These are phyloP conservation scores for Fusarium chlamydosporum DNA, from an alignment of 2,329 filamentous ascomycete species.

Conservation along the genomic window DNA sequence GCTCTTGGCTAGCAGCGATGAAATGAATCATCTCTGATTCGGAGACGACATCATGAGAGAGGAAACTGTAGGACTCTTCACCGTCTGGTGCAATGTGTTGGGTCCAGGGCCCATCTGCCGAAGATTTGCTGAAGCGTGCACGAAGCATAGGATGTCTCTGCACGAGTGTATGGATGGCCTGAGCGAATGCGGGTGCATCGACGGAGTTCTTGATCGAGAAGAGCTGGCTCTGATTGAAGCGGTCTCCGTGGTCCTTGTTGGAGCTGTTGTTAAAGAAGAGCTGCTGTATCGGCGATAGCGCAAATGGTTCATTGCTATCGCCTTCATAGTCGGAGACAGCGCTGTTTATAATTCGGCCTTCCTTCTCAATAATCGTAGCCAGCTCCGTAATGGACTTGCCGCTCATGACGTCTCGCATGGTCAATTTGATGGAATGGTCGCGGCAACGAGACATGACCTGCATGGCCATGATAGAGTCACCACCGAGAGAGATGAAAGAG, in stretches of 20 bases:
- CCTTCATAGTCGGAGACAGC: conserved; percentile 7
- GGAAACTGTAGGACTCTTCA: conserved; percentile 40
- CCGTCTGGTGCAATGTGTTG: conserved; percentile 46
- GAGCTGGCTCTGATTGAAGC: conserved; percentile 63
- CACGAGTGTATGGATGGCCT: conserved; percentile 50
- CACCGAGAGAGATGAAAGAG: conserved; percentile 59
- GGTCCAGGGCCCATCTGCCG: conserved; percentile 27
- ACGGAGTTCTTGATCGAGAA: conserved; percentile 51
- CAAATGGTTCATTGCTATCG: conserved; percentile 47
- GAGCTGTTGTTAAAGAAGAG: conserved; percentile 56
- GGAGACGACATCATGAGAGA: conserved; percentile 29
- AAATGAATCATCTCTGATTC: conserved; percentile 6
- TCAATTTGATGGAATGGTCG: conserved; percentile 50
- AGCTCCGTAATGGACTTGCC: conserved; percentile 52
- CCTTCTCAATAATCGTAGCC: conserved; percentile 10
- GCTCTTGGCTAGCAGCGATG: conserved; percentile 14
- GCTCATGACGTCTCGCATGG: conserved; percentile 54
- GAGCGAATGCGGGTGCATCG: conserved; percentile 18
- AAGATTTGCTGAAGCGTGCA: conserved; percentile 49
- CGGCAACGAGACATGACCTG: conserved; percentile 58
- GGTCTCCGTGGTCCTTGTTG: conserved; percentile 50
- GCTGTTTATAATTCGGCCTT: neutral
- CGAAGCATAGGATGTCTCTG: conserved; percentile 56
- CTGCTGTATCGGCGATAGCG: conserved; percentile 61
- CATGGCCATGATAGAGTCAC: conserved; percentile 63